Base-by-base conservation (phyloP, 257 asterid species). In the Solanum gracilifrons region DNA sequence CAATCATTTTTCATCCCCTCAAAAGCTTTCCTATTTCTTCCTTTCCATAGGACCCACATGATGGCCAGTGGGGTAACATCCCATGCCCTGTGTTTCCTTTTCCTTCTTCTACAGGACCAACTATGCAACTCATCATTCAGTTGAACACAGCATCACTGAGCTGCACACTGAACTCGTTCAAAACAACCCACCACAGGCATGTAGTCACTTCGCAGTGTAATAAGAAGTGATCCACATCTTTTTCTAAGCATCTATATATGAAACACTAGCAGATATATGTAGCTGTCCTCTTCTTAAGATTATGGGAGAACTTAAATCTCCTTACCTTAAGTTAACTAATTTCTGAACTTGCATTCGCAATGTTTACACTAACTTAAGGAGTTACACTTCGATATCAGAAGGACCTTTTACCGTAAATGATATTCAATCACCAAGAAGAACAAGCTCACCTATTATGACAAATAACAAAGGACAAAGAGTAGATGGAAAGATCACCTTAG, bases 401-500 rank as follows among this genome's bases (percentile, higher is more conserved):
- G 55, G 66, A 46, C 27, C 60, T 60, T 73, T 79, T 43, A 43
- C 85, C 66, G 39, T 43, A 25, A 77, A 41, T 25, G 66, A 27
- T 46, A 43, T 15, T 79, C 85, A 73, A 68, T 39, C 27, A 48
- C 51, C 73, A 35, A 72, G 31, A 71, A 48, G 69, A 51, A 82
- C 43, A 82, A 82, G 69, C 68, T 80, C 11, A 9, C n/a, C 69
- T 85, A 39, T 55, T 71, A 74, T 29, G 32, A 41, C 46, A 85
- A 71, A 86, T 85, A 76, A 66, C 69, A 51, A 85, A 87, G 46
- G 72, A 71, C 43, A 76, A 71, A 85, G 83, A 37, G 87, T 31
- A 87, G 87, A 51, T 27, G 31, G 85, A 76, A 64, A 87, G 33
- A 84, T 58, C 86, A 96, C 98, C 99, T 97, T 97, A 25, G 95